Percentiles rank a stretch among this genome's conserved stretches.
Evolutionary conservation across 805 yeast genomes (phyloP).

Genomic region (Peterozyma toletana): DNA sequence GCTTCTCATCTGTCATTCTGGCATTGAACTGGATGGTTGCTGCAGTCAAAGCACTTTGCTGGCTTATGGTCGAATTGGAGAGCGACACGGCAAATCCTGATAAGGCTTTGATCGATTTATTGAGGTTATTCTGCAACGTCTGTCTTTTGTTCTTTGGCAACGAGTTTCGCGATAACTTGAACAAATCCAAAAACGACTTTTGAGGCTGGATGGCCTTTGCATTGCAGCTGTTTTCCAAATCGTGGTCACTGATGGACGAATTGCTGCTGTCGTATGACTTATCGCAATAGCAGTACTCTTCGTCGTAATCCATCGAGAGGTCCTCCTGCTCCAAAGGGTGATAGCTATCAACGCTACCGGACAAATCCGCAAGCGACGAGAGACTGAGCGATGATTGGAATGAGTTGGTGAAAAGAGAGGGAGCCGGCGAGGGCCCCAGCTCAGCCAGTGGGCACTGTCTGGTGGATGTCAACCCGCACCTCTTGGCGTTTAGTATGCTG

Average conservation of each 20-base stretch:
- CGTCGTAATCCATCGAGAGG: background rate
- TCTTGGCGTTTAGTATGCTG: slow-evolving; percentile 8
- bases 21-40: slow-evolving; percentile 4
- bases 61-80: background rate
- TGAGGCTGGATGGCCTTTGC: background rate
- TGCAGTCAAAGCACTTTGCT: background rate
- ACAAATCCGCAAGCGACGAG: too few species aligned
- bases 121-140: background rate
- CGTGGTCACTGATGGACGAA: background rate
- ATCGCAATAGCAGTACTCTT: background rate
- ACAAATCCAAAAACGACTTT: background rate
- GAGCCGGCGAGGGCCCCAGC: too few species aligned
- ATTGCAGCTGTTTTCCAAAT: background rate
- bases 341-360: too few species aligned
- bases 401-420: too few species aligned
- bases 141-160: background rate
- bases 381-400: too few species aligned
- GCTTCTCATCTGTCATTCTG: slow-evolving; percentile 8
- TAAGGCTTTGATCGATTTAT: slow-evolving; percentile 2
- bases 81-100: slow-evolving; percentile 2
- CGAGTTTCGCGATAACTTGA: background rate
- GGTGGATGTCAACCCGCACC: slow-evolving; percentile 1
- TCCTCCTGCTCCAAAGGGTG: too few species aligned
- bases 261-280: background rate
- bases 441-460: background rate